These are phyloP conservation scores for Musa acuminata DNA, from an alignment of 176 grass and related monocot genomes.

Conservation along the genomic window DNA sequence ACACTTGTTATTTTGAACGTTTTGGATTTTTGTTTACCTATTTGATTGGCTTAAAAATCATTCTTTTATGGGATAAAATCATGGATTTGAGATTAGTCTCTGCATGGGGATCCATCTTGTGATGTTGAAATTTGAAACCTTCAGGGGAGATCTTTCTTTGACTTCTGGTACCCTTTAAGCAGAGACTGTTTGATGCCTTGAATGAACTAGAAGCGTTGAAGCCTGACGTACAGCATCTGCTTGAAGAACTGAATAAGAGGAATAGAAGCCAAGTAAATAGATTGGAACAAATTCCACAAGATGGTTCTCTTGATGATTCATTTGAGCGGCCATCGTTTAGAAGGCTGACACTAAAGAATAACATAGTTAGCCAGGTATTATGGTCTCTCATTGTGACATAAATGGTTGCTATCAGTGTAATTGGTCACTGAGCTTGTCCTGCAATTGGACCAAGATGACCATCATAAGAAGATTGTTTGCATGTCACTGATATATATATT, in stretches of 20 bases:
- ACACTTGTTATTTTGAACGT: neutral
- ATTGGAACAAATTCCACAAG: constrained; percentile 19
- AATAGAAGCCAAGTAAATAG: constrained; percentile 12
- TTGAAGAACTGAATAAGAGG: constrained; percentile 40
- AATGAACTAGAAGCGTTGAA: constrained; percentile 37
- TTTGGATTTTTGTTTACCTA: neutral
- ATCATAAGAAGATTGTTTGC: neutral
- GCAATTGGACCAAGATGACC: neutral
- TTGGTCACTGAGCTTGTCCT: too few relatives aligned
- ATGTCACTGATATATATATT: neutral
- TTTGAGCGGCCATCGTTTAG: constrained; percentile 28
- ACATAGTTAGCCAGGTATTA: constrained; percentile 22
- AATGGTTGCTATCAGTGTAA: neutral
- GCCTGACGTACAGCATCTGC: constrained; percentile 26
- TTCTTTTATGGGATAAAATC: too few relatives aligned
- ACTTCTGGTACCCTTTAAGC: neutral
- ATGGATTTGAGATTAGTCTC: neutral
- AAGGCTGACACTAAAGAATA: neutral
- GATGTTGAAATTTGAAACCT: neutral
- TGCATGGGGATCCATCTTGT: neutral
- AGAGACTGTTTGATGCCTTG: constrained; percentile 38
- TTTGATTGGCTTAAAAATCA: neutral
- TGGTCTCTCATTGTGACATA: neutral
- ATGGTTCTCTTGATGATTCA: constrained; percentile 20
- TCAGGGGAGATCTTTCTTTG: neutral